Conservation (phyloP, 2,329 filamentous ascomycete genomes). For the Pestalotiopsis sp. region DNA sequence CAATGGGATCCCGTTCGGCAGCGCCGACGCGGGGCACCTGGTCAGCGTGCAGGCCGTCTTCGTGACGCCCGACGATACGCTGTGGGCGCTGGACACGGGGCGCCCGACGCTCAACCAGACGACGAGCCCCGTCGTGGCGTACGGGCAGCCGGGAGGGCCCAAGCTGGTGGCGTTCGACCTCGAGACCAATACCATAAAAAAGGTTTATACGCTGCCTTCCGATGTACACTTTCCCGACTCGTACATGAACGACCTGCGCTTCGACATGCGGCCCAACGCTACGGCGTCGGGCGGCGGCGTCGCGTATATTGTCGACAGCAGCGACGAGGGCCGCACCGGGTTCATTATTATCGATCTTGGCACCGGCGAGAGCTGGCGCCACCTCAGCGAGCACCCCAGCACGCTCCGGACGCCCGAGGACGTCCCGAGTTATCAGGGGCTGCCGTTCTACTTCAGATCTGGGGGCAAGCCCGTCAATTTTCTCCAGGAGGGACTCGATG, state of each 20-base stretch:
- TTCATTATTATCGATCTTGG: conserved; percentile 46
- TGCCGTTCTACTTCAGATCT: conserved; percentile 31
- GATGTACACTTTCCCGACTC: conserved; percentile 43
- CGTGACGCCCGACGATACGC: conserved; percentile 42
- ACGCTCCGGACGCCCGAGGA: conserved; percentile 26
- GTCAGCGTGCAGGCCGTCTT: conserved; percentile 46
- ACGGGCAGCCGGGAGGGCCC: conserved; percentile 43
- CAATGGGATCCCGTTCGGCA: conserved; percentile 43
- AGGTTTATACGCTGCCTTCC: conserved; percentile 41
- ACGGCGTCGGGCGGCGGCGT: conserved; percentile 39
- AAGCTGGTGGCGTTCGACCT: conserved; percentile 44
- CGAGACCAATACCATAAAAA: conserved; percentile 34
- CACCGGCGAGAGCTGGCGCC: conserved; percentile 40
- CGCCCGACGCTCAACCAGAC: conserved; percentile 40
- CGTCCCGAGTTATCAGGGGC: conserved; percentile 33
- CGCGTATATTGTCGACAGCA: conserved; percentile 45
- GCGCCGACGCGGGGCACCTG: conserved; percentile 37
- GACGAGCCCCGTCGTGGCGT: conserved; percentile 38
- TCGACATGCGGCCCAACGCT: conserved; percentile 41
- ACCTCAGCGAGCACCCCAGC: conserved; percentile 32
- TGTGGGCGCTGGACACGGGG: conserved; percentile 46
- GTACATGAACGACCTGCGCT: conserved; percentile 47
- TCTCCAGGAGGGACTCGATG: conserved; percentile 33
- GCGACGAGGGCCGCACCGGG: conserved; percentile 43
- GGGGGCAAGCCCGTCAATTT: conserved; percentile 24